phyloP scores from a whole-genome alignment of 306 rosid genomes.

The Quercus mongolica region DNA sequence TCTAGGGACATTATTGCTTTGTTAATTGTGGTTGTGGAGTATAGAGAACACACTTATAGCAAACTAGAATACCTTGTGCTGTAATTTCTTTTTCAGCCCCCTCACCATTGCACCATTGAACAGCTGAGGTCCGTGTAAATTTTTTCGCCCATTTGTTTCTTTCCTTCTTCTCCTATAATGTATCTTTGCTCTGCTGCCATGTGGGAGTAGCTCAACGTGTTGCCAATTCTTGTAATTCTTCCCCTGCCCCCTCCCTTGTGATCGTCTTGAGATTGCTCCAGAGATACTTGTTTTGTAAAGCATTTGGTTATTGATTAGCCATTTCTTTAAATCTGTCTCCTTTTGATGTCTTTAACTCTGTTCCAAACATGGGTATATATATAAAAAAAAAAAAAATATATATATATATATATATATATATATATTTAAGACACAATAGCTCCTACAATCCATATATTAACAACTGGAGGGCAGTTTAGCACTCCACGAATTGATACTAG shows the following conservation, averaged over 20 bases:
- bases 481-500: too few relatives aligned
- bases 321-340: neutral
- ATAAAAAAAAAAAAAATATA: too few relatives aligned
- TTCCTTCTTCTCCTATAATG: conserved; percentile 14
- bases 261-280: conserved; percentile 5
- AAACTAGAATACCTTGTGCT: conserved; percentile 18
- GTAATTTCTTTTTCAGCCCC: conserved; percentile 1
- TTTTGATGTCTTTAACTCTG: neutral
- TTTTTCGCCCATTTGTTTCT: conserved; percentile 36
- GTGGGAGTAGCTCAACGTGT: conserved; percentile 26
- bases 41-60: conserved; percentile 8
- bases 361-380: neutral
- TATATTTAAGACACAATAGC: too few relatives aligned
- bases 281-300: conserved; percentile 20
- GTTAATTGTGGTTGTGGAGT: conserved; percentile 1
- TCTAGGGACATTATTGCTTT: conserved; percentile 27
- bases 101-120: conserved; percentile 10
- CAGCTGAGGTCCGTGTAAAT: conserved; percentile 43
- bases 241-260: neutral
- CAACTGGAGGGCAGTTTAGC: too few relatives aligned
- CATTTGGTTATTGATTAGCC: conserved; percentile 15
- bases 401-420: too few relatives aligned
- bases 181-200: conserved; percentile 9
- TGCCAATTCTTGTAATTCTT: conserved; percentile 6
- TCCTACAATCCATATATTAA: too few relatives aligned